phyloP scores from a whole-genome alignment of 768 basidiomycete genomes.

The Termitomyces heimii region DNA sequence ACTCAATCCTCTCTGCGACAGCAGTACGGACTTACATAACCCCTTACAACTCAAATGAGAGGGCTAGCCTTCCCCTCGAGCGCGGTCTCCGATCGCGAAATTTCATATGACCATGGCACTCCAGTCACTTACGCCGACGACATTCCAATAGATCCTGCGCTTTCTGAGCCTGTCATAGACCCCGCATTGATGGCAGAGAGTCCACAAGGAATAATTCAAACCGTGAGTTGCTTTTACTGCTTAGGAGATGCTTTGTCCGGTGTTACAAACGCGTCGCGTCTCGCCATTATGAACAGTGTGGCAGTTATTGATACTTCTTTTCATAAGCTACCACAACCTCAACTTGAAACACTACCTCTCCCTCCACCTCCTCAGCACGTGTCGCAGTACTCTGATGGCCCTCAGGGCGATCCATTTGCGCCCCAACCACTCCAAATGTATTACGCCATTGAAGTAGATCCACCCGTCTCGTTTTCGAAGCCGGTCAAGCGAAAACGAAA shows the following conservation, averaged over 20 bases:
- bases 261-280: slow-evolving; percentile 65
- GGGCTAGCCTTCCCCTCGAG: slow-evolving; percentile 52
- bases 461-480: slow-evolving; percentile 35
- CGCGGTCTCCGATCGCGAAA: slow-evolving; percentile 45
- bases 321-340: slow-evolving; percentile 21
- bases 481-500: slow-evolving; percentile 41
- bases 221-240: slow-evolving; percentile 32
- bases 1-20: slow-evolving; percentile 8
- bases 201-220: slow-evolving; percentile 15
- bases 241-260: slow-evolving; percentile 20
- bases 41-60: slow-evolving; percentile 35
- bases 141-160: slow-evolving; percentile 80
- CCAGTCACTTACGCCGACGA: slow-evolving; percentile 53
- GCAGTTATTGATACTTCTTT: slow-evolving; percentile 20
- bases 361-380: slow-evolving; percentile 26
- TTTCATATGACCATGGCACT: slow-evolving; percentile 54
- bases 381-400: slow-evolving; percentile 62
- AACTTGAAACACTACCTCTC: slow-evolving; percentile 16
- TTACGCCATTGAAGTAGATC: slow-evolving; percentile 41
- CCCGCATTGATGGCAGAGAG: slow-evolving; percentile 36
- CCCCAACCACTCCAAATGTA: slow-evolving; percentile 52
- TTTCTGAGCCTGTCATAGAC: slow-evolving; percentile 48
- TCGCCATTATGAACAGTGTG: slow-evolving; percentile 27
- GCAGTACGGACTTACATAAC: neutral
- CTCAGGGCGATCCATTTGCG: slow-evolving; percentile 81